Evolutionary conservation across 306 rosid genomes (phyloP).

Genomic region (Benincasa hispida): DNA sequence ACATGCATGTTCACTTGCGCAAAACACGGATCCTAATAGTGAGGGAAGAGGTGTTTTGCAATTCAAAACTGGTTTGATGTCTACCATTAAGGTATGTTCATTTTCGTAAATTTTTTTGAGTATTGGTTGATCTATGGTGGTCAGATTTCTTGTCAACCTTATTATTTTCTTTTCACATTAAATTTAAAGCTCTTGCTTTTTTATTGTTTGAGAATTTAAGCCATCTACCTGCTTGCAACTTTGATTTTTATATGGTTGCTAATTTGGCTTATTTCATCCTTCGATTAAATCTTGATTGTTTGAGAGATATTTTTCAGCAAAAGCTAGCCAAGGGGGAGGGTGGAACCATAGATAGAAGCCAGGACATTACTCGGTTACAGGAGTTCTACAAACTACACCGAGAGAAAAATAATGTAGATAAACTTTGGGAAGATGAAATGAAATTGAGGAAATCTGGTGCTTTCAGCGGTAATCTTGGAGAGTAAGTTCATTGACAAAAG

Average conservation of each 20-base stretch:
- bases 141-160: neutral
- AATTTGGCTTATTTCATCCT: neutral
- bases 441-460: constrained; percentile 74
- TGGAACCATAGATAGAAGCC: constrained; percentile 80
- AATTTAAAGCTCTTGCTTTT: neutral
- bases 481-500: constrained; percentile 41
- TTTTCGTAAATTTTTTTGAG: neutral
- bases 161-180: neutral
- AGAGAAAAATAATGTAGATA: constrained; percentile 63
- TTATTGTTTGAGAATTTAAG: neutral
- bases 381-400: constrained; percentile 75
- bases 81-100: constrained; percentile 73
- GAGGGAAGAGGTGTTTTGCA: constrained; percentile 97
- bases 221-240: neutral
- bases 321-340: constrained; percentile 75
- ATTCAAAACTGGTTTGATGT: constrained; percentile 94
- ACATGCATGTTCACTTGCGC: constrained; percentile 87
- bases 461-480: constrained; percentile 77
- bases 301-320: constrained; percentile 49
- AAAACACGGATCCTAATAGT: constrained; percentile 83
- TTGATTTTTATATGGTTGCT: neutral
- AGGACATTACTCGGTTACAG: constrained; percentile 56
- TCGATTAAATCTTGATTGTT: constrained; percentile 12
- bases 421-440: constrained; percentile 70
- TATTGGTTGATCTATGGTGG: neutral